Percentiles rank a stretch among this genome's conserved stretches.
Conservation (phyloP, 257 asterid species). For the Perilla frutescens region DNA sequence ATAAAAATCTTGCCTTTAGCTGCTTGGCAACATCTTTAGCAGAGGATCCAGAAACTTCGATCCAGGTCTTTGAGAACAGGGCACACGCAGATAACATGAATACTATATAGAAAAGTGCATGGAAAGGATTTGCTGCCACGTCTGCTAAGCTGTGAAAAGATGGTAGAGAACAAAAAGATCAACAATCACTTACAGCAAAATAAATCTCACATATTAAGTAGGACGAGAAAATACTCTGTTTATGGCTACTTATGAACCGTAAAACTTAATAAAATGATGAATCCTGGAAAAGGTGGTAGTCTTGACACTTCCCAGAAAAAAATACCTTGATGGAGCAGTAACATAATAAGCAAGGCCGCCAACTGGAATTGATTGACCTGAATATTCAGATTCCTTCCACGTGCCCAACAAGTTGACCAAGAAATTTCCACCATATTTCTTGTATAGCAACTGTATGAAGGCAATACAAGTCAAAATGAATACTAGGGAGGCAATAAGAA, state of each 20-base stretch:
- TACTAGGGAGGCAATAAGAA: background rate
- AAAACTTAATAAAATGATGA: slow-evolving; percentile 5
- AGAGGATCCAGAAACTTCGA: slow-evolving; percentile 79
- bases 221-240: background rate
- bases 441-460: slow-evolving; percentile 58
- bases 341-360: slow-evolving; percentile 77
- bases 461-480: background rate
- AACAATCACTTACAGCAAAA: slow-evolving; percentile 17
- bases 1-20: slow-evolving; percentile 53
- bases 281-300: background rate
- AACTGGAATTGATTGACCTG: slow-evolving; percentile 73
- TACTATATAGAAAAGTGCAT: slow-evolving; percentile 63
- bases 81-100: slow-evolving; percentile 82
- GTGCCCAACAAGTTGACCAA: slow-evolving; percentile 62
- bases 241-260: too few species aligned
- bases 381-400: slow-evolving; percentile 72
- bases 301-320: background rate
- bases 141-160: slow-evolving; percentile 61
- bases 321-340: slow-evolving; percentile 74
- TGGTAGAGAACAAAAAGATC: background rate
- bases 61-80: slow-evolving; percentile 75
- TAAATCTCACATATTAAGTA: slow-evolving; percentile 2
- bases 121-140: slow-evolving; percentile 70
- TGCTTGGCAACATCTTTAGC: slow-evolving; percentile 78
- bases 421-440: slow-evolving; percentile 61